Conservation (phyloP, 495 filamentous ascomycete genomes). For the Talaromyces ruber region DNA sequence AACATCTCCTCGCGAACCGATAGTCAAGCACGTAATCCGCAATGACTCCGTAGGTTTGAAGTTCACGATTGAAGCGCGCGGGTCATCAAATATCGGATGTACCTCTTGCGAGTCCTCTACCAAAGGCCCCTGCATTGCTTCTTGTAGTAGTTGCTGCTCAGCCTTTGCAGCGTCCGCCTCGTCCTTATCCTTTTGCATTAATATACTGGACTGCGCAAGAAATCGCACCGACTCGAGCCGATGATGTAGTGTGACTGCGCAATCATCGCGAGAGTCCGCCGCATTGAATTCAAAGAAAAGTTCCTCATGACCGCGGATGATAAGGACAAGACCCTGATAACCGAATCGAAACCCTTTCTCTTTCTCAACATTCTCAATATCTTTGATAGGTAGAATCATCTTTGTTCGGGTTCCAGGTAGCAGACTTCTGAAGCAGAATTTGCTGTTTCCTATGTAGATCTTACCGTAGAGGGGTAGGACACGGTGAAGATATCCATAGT, state of each 20-base stretch:
- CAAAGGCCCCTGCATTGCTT: constrained; percentile 55
- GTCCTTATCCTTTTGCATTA: constrained; percentile 60
- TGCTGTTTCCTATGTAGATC: constrained; percentile 85
- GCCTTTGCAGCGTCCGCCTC: constrained; percentile 70
- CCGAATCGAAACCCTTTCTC: constrained; percentile 93
- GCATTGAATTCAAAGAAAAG: constrained; percentile 90
- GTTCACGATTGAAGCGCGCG: constrained; percentile 82
- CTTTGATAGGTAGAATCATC: constrained; percentile 81
- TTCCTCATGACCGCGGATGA: constrained; percentile 91
- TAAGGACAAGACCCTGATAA: constrained; percentile 83
- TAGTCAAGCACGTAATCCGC: constrained; percentile 88
- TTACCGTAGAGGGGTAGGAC: constrained; percentile 93
- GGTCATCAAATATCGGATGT: constrained; percentile 82
- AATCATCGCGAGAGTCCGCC: constrained; percentile 76
- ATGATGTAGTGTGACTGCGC: constrained; percentile 69
- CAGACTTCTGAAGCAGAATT: constrained; percentile 89
- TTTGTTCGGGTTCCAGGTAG: constrained; percentile 88
- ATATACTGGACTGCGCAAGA: constrained; percentile 65
- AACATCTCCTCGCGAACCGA: constrained; percentile 91
- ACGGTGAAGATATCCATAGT: constrained; percentile 79
- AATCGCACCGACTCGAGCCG: constrained; percentile 64
- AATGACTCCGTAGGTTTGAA: constrained; percentile 83
- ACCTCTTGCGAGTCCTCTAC: constrained; percentile 37
- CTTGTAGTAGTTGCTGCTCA: constrained; percentile 74
- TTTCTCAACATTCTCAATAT: constrained; percentile 90